Evolutionary conservation across 352 stramenopile genomes (phyloP).

Genomic region (Pythium aristosporum): DNA sequence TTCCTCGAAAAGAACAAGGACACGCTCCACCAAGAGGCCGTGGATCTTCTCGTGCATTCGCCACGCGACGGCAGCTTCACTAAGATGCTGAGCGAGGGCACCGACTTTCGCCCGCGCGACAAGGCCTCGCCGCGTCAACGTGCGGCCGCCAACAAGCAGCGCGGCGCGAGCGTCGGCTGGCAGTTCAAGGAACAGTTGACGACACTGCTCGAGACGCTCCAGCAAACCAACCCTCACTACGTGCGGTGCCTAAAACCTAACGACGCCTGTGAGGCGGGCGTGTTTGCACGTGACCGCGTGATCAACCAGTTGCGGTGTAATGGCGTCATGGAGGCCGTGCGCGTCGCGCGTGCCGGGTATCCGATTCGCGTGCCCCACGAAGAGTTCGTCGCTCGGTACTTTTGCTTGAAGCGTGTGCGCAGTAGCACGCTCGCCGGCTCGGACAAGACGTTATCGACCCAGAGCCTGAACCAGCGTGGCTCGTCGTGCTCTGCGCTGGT

Average conservation of each 20-base stretch:
- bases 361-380: conserved; percentile 75
- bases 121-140: conserved; percentile 62
- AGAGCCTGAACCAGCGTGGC: conserved; percentile 44
- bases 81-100: conserved; percentile 63
- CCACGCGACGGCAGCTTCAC: conserved; percentile 75
- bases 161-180: conserved; percentile 72
- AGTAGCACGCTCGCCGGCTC: conserved; percentile 33
- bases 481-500: conserved; percentile 38
- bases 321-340: conserved; percentile 84
- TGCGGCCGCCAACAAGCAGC: conserved; percentile 60
- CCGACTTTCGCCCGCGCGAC: conserved; percentile 42
- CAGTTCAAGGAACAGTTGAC: conserved; percentile 88
- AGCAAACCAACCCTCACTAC: conserved; percentile 82
- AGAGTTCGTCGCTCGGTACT: conserved; percentile 76
- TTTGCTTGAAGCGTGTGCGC: conserved; percentile 55
- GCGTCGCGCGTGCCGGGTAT: conserved; percentile 82
- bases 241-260: conserved; percentile 91
- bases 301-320: conserved; percentile 86
- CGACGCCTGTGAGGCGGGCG: conserved; percentile 53
- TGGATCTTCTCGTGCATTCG: conserved; percentile 76
- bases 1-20: conserved; percentile 90
- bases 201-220: conserved; percentile 66
- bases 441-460: conserved; percentile 39
- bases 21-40: conserved; percentile 75
- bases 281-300: conserved; percentile 71